phyloP scores from a whole-genome alignment of 2,329 filamentous ascomycete genomes.

The Pseudogymnoascus sp. region DNA sequence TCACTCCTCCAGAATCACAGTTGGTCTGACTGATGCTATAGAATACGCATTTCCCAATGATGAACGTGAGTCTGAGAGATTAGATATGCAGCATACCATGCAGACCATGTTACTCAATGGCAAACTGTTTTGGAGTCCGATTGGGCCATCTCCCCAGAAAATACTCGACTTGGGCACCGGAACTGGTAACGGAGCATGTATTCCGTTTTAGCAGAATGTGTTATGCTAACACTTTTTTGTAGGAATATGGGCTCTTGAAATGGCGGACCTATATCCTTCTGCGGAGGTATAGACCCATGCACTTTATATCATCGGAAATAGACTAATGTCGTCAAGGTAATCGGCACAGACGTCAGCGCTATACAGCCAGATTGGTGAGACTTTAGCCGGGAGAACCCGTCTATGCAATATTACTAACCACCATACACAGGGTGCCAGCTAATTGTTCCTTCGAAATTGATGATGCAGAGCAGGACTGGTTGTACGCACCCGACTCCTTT shows the following conservation, averaged over 20 bases:
- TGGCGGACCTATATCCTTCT: neutral
- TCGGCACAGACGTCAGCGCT: constrained; percentile 1
- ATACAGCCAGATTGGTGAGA: constrained; percentile 11
- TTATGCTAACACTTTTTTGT: neutral
- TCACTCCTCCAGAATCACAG: neutral
- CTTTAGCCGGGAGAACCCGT: neutral
- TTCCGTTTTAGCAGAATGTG: neutral
- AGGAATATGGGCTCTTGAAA: neutral
- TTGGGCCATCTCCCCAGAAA: constrained; percentile 12
- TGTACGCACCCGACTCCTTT: constrained; percentile 13
- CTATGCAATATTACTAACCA: neutral
- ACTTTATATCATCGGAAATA: neutral
- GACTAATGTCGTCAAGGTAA: neutral
- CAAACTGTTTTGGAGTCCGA: neutral
- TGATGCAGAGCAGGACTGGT: constrained; percentile 19
- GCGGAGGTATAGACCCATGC: neutral
- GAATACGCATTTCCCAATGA: constrained; percentile 23
- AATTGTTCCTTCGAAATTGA: constrained; percentile 22
- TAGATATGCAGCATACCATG: neutral
- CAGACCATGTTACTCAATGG: neutral
- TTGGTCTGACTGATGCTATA: constrained; percentile 20
- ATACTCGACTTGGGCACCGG: constrained; percentile 20
- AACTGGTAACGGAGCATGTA: constrained; percentile 14
- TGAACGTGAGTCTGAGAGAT: constrained; percentile 23
- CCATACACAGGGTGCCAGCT: constrained; percentile 11